Conservation (phyloP, 2,329 filamentous ascomycete species). For the Basipetospora chlamydospora region DNA sequence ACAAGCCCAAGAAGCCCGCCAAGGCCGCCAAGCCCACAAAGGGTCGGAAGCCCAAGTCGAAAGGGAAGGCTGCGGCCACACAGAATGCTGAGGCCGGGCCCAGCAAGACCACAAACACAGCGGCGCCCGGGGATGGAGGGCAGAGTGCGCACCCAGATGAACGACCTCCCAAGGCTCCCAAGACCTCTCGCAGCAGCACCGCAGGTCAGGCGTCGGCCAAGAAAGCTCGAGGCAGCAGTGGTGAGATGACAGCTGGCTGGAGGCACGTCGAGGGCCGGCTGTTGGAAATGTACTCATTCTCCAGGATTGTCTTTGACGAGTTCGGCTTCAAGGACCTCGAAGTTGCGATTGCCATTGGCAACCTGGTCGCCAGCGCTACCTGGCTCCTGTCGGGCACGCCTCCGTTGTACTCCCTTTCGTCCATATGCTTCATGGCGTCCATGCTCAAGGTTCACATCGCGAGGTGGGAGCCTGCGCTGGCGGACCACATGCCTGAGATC, state of each 20-base stretch:
- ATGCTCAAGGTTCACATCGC: constrained; percentile 25
- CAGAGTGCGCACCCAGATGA: too few relatives aligned
- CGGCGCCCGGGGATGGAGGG: too few relatives aligned
- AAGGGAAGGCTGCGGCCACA: too few relatives aligned
- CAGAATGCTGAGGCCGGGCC: too few relatives aligned
- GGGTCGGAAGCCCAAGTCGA: too few relatives aligned
- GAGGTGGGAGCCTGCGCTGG: constrained; percentile 17
- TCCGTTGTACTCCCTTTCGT: constrained; percentile 18
- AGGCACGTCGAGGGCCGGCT: constrained; percentile 10
- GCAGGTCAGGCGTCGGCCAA: too few relatives aligned
- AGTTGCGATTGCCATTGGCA: constrained; percentile 18
- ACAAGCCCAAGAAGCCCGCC: too few relatives aligned
- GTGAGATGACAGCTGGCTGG: too few relatives aligned
- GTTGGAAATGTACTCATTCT: constrained; percentile 23
- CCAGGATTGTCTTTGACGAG: constrained; percentile 27
- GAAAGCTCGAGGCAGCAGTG: too few relatives aligned
- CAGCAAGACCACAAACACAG: too few relatives aligned
- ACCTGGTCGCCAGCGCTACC: constrained; percentile 18
- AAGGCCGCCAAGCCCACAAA: not conserved
- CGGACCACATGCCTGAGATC: constrained; percentile 20
- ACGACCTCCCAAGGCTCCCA: too few relatives aligned
- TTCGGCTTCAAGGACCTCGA: constrained; percentile 23
- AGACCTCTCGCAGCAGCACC: too few relatives aligned
- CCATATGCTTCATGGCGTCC: constrained; percentile 20
- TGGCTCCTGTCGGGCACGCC: constrained; percentile 31